Base-by-base conservation (phyloP, 345 rosid genomes). In the Rubroshorea leprosula region DNA sequence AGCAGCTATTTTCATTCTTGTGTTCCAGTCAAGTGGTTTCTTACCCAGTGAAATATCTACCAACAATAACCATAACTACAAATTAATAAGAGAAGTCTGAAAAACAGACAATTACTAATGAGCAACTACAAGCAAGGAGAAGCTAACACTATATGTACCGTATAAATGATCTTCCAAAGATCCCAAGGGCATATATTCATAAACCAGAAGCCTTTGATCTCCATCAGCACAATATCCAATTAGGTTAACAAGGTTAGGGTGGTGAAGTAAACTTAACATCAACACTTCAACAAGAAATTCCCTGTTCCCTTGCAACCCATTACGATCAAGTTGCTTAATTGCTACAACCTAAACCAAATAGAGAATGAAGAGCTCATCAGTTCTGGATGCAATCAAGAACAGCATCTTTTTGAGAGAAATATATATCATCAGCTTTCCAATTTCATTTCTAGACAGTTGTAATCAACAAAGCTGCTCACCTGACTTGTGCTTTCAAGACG, bases 151-250 rank as follows among this genome's bases (percentile, higher is more conserved):
- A 59, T 17, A 31, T 44, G 41, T 80, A 89, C 97, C 97, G 16
- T 80, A 79, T 54, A 89, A 62, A 74, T n/a, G n/a, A n/a, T n/a
- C n/a, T n/a, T n/a, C n/a, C n/a, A n/a, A n/a, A n/a, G n/a, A n/a
- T n/a, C n/a, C n/a, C n/a, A n/a, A n/a, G n/a, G n/a, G n/a, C n/a
- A n/a, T n/a, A n/a, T n/a, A n/a, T n/a, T n/a, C n/a, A n/a, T n/a
- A n/a, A n/a, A n/a, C n/a, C n/a, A n/a, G n/a, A n/a, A n/a, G n/a
- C n/a, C n/a, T n/a, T n/a, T 89, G 96, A 76, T 89, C 96, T 62
- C 96, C 96, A 74, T 86, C 95, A 56, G 94, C 95, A 67, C 95
- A 89, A 35, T 86, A 89, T 17, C 97, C 97, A 26, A 77, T 86
- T 20, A 86, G 68, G 61, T 86, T 90, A 58, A 90, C 95, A 54